Evolutionary conservation across 352 stramenopile species (phyloP).

Genomic region (Pythium pyrilobum): DNA sequence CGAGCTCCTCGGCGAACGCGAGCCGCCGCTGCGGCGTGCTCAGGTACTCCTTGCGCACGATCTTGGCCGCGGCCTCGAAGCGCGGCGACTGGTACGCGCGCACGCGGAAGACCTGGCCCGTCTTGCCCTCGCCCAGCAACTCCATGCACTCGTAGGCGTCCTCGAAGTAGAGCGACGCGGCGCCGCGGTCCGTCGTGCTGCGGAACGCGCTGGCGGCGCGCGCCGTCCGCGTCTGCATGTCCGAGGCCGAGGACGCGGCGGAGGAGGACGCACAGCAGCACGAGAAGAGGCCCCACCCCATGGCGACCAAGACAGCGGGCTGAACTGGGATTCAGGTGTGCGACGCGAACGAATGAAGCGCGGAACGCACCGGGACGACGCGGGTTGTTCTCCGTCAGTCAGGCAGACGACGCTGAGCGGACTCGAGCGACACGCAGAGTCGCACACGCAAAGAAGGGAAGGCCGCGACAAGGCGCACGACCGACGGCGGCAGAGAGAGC

Average conservation of each 20-base stretch:
- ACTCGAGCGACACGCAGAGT: not conserved
- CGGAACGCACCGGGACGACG: too few relatives aligned
- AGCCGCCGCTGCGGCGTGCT: slow-evolving; percentile 59
- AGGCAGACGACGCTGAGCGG: not conserved
- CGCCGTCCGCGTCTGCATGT: not conserved
- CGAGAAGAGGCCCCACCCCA: slow-evolving; percentile 10
- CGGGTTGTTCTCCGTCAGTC: too few relatives aligned
- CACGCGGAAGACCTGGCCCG: slow-evolving; percentile 58
- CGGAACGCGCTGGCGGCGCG: slow-evolving; percentile 13
- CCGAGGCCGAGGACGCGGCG: not conserved
- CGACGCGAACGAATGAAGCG: too few relatives aligned
- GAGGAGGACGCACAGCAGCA: slow-evolving; percentile 1
- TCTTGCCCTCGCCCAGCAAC: slow-evolving; percentile 76
- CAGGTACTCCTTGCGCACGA: slow-evolving; percentile 63
- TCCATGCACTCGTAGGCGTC: slow-evolving; percentile 64
- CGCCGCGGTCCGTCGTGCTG: slow-evolving; percentile 19
- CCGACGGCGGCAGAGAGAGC: not conserved
- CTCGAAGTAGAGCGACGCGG: slow-evolving; percentile 33
- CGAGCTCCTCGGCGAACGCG: slow-evolving; percentile 58
- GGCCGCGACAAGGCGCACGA: not conserved
- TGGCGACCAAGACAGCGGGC: not conserved
- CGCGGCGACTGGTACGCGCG: slow-evolving; percentile 29
- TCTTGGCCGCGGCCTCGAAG: slow-evolving; percentile 62
- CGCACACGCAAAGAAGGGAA: too few relatives aligned
- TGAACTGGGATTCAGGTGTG: too few relatives aligned